These are phyloP conservation scores for Salix arbutifolia DNA, from an alignment of 345 rosid species.

Conservation along the genomic window DNA sequence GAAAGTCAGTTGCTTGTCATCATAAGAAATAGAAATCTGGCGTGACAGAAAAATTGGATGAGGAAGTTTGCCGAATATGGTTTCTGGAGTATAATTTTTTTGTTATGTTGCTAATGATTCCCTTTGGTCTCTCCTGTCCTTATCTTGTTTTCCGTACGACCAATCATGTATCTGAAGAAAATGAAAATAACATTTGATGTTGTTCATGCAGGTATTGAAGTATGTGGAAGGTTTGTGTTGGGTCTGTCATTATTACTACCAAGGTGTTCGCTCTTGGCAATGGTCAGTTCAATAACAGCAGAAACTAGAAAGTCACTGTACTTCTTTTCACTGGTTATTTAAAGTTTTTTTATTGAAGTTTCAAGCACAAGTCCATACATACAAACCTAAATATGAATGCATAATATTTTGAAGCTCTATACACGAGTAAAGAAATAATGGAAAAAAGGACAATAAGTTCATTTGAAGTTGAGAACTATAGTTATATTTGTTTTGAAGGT, in stretches of 20 bases:
- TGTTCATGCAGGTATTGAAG: slow-evolving; percentile 63
- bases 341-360: neutral
- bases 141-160: neutral
- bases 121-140: slow-evolving; percentile 1
- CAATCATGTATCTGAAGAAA: neutral
- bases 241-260: slow-evolving; percentile 95
- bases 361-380: neutral
- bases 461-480: neutral
- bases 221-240: slow-evolving; percentile 97
- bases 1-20: neutral
- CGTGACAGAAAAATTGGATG: neutral
- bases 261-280: slow-evolving; percentile 95
- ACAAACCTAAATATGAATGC: neutral
- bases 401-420: neutral
- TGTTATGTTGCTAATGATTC: neutral
- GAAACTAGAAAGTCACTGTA: neutral
- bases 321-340: neutral
- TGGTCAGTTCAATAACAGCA: slow-evolving; percentile 56
- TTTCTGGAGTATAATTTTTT: neutral
- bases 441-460: neutral
- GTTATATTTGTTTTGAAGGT: neutral
- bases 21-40: neutral
- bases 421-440: neutral
- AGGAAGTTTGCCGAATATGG: neutral
- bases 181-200: neutral